A percentile compares a stretch with the other conserved stretches of the same genome.
Evolutionary conservation across 495 filamentous ascomycete species (phyloP).

Genomic region (Aspergillus ellipticus): DNA sequence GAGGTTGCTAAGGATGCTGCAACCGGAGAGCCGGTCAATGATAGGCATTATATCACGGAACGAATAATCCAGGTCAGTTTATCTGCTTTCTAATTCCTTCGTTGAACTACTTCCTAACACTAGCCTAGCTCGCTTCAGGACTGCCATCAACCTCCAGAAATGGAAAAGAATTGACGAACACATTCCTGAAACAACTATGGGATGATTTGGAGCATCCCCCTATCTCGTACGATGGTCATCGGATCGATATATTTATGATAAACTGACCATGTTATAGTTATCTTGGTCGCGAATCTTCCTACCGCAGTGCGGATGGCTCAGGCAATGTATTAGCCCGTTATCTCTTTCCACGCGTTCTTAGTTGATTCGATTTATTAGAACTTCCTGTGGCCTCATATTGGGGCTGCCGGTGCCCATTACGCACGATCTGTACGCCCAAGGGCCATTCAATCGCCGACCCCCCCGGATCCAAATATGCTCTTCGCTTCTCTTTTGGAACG

Average conservation of each 20-base stretch:
- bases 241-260: background rate
- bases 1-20: conserved; percentile 60
- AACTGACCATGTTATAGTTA: conserved; percentile 37
- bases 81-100: background rate
- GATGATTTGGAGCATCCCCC: conserved; percentile 68
- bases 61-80: conserved; percentile 43
- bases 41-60: conserved; percentile 66
- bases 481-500: conserved; percentile 74
- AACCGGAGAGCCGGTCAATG: conserved; percentile 79
- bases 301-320: conserved; percentile 67
- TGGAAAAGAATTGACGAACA: conserved; percentile 51
- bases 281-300: conserved; percentile 51
- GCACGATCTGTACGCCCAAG: conserved; percentile 68
- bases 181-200: conserved; percentile 63
- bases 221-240: conserved; percentile 45
- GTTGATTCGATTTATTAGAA: conserved; percentile 41
- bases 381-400: conserved; percentile 59
- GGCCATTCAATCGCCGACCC: conserved; percentile 56
- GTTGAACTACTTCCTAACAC: background rate
- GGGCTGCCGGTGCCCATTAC: conserved; percentile 62
- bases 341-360: background rate
- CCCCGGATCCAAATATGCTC: conserved; percentile 72
- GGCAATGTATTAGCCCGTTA: conserved; percentile 47
- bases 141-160: conserved; percentile 53
- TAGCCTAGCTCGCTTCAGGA: conserved; percentile 32